Evolutionary conservation across 495 filamentous ascomycete species (phyloP).

Genomic region (Podospora pseudocomata): DNA sequence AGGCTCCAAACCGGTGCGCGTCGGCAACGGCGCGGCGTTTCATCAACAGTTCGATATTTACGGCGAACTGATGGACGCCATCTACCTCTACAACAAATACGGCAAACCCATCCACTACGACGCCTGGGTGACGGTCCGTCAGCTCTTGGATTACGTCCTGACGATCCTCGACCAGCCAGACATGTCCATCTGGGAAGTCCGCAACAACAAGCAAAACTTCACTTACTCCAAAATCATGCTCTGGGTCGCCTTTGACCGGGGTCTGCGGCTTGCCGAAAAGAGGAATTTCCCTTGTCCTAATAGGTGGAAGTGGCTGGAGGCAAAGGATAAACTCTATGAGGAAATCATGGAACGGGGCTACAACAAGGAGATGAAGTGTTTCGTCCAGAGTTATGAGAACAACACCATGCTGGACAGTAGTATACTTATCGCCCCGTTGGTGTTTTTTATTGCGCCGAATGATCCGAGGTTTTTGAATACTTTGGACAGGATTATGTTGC

Average conservation of each 20-base stretch:
- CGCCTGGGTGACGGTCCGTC: constrained; percentile 47
- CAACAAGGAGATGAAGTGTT: constrained; percentile 59
- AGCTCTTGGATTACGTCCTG: constrained; percentile 47
- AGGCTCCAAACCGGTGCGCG: constrained; percentile 64
- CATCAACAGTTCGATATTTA: constrained; percentile 75
- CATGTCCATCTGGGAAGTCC: constrained; percentile 78
- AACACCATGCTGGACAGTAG: constrained; percentile 64
- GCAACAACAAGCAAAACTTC: constrained; percentile 68
- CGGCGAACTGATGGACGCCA: constrained; percentile 69
- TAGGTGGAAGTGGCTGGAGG: constrained; percentile 56
- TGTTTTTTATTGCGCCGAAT: constrained; percentile 71
- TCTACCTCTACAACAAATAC: constrained; percentile 75
- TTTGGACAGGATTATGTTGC: constrained; percentile 61
- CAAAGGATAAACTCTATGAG: constrained; percentile 63
- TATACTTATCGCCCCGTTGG: constrained; percentile 67
- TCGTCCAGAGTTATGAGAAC: constrained; percentile 69
- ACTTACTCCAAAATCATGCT: constrained; percentile 72
- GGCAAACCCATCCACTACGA: constrained; percentile 72
- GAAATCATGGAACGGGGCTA: constrained; percentile 69
- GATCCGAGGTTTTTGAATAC: constrained; percentile 68
- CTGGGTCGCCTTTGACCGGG: constrained; percentile 72
- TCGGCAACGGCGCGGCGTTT: constrained; percentile 70
- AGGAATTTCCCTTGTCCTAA: constrained; percentile 66
- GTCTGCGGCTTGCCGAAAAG: constrained; percentile 65
- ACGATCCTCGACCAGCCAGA: constrained; percentile 57